Base-by-base conservation (phyloP, 768 basidiomycete species). In the Baorangia bicolor region DNA sequence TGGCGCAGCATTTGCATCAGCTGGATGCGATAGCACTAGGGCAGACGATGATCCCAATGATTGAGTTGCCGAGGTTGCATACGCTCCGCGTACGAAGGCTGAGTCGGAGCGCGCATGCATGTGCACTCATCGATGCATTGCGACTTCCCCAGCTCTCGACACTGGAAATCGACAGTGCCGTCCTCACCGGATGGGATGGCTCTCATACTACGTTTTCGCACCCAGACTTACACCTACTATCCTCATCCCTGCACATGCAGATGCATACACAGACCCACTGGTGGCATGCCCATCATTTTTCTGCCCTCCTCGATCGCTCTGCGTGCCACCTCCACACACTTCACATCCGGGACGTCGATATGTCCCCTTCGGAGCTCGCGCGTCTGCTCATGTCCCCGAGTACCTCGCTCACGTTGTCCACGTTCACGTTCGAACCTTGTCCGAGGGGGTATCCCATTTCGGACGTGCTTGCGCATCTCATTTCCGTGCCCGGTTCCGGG, bases 361-460 rank as follows among this genome's bases (percentile, higher is more conserved):
- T 66, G 39, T 66, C 65, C 28, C 65, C 62, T 9, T 21, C 21
- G 35, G 64, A 66, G 42, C 59, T 66, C 4, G 23, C 12, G 0
- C 65, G 59, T n/a, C 33, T 66, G 20, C 62, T 66, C 28, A 55
- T 39, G 16, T 66, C 65, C 8, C 59, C 59, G 6, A 57, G 57
- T 5, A 58, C 53, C 8, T 61, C 59, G 10, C 23, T 48, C 7
- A 66, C 65, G 23, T 35, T 66, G 39, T 49, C 62, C 28, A 43
- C 52, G 12, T 67, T 66, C 27, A 64, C 65, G 30, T 64, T 66
- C 30, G 64, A 66, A n/a, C 64, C 64, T 3, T 64, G 54, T 57
- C 62, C 57, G 16, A 61, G 64, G 39, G 25, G 39, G 7, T 67
- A 45, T 21, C 59, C 62, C 0, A 49, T 61, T 42, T 61, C 52